A percentile compares a stretch with the other conserved stretches of the same genome.
Evolutionary conservation across 352 stramenopile genomes (phyloP).

Genomic region (Phytophthora hybrid): DNA sequence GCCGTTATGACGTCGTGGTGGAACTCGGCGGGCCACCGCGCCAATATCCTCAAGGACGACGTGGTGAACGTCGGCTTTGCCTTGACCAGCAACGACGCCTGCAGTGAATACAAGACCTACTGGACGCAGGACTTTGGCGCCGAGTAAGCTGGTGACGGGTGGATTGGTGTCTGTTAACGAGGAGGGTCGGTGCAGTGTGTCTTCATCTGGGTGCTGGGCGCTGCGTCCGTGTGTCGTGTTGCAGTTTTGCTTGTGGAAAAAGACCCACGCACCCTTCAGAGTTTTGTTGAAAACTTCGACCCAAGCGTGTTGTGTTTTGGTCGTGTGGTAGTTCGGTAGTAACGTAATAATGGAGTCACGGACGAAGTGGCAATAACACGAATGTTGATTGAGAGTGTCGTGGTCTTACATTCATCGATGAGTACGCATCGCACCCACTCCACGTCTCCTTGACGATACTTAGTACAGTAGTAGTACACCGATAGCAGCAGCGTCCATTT

Average conservation of each 20-base stretch:
- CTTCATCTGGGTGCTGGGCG: constrained; percentile 1
- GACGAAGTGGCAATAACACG: constrained; percentile 29
- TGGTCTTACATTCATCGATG: constrained; percentile 6
- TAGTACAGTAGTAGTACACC: constrained; percentile 11
- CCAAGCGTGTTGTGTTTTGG: constrained; percentile 7
- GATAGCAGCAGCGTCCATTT: constrained; percentile 2
- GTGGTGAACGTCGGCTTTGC: constrained; percentile 47
- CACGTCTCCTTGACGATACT: not conserved
- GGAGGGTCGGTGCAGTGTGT: constrained; percentile 10
- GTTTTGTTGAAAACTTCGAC: constrained; percentile 18
- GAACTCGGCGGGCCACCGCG: constrained; percentile 56
- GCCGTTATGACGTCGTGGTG: constrained; percentile 62
- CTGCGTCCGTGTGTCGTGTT: constrained; percentile 22
- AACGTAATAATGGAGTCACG: constrained; percentile 17
- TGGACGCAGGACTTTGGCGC: constrained; percentile 69
- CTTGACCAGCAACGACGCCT: constrained; percentile 34
- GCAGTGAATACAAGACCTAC: constrained; percentile 52
- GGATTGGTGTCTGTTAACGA: constrained; percentile 5
- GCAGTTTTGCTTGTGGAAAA: constrained; percentile 19
- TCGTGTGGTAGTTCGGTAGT: constrained; percentile 2
- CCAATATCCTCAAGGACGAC: constrained; percentile 65
- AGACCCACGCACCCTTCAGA: constrained; percentile 4
- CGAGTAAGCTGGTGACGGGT: constrained; percentile 2
- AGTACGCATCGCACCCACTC: constrained; percentile 3
- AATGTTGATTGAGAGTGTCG: constrained; percentile 20